Conservation (phyloP, 2,329 filamentous ascomycete genomes). For the Fusarium sp. region DNA sequence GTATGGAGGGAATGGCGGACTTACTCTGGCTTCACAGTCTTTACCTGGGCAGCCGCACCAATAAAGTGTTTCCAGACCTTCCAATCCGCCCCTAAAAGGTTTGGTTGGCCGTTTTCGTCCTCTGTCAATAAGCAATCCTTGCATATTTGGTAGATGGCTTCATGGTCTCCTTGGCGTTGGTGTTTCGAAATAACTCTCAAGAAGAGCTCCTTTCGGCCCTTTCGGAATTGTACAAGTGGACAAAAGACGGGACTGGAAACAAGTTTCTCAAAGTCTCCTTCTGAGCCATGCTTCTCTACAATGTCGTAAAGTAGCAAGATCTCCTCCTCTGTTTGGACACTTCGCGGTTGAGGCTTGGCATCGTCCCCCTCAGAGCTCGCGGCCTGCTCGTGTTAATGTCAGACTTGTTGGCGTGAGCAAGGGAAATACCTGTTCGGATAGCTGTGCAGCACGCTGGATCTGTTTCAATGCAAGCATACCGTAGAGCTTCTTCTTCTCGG, state of each 20-base stretch:
- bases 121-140: constrained; percentile 53
- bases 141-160: constrained; percentile 56
- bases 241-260: constrained; percentile 53
- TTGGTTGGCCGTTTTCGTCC: constrained; percentile 50
- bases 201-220: constrained; percentile 60
- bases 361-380: constrained; percentile 28
- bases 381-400: constrained; percentile 25
- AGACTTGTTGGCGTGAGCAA: background rate
- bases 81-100: constrained; percentile 59
- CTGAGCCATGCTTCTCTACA: constrained; percentile 55
- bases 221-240: constrained; percentile 56
- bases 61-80: constrained; percentile 54
- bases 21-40: constrained; percentile 48
- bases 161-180: constrained; percentile 54
- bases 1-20: background rate
- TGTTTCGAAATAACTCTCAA: constrained; percentile 53
- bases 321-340: constrained; percentile 60
- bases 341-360: constrained; percentile 41
- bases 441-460: constrained; percentile 60
- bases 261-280: constrained; percentile 54
- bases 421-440: constrained; percentile 55
- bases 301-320: constrained; percentile 61
- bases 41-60: constrained; percentile 49
- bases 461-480: constrained; percentile 62
- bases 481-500: constrained; percentile 63